These are phyloP conservation scores for Colletotrichum sp. DNA, from an alignment of 2,329 filamentous ascomycete genomes.

Conservation along the genomic window DNA sequence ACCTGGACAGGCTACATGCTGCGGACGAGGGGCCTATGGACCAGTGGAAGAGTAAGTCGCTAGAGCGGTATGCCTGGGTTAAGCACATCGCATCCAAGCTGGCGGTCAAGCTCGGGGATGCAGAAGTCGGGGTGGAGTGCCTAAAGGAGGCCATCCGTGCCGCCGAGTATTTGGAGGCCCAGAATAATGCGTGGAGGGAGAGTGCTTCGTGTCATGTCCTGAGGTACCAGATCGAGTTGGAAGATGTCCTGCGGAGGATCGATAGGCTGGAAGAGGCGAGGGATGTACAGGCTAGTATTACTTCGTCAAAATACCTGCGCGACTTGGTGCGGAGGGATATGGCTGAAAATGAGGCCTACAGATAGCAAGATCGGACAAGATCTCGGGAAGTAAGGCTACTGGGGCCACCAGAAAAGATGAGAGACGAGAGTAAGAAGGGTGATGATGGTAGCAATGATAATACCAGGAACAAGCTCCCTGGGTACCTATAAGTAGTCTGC, in stretches of 20 bases:
- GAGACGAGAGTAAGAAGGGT: neutral
- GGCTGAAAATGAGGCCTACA: neutral
- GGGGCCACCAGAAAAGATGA: neutral
- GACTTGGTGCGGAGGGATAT: neutral
- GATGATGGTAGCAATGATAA: neutral
- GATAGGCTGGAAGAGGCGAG: neutral
- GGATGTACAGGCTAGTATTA: neutral
- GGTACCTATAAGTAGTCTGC: neutral
- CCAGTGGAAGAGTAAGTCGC: neutral
- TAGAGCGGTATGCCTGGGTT: neutral
- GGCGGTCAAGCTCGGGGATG: neutral
- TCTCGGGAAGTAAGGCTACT: neutral
- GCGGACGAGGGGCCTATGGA: neutral
- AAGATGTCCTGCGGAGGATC: neutral
- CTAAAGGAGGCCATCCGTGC: neutral
- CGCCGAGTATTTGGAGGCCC: neutral
- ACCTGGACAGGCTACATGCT: neutral
- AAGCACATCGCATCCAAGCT: neutral
- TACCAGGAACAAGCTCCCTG: neutral
- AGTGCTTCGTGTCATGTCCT: neutral
- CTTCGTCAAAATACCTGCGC: neutral
- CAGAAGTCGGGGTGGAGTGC: neutral
- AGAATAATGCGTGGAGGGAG: neutral
- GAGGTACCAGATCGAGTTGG: neutral
- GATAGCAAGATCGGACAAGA: neutral